A percentile compares a stretch with the other conserved stretches of the same genome.
Conservation (phyloP, 176 grass and related monocot species). For the Eragrostis curvula region DNA sequence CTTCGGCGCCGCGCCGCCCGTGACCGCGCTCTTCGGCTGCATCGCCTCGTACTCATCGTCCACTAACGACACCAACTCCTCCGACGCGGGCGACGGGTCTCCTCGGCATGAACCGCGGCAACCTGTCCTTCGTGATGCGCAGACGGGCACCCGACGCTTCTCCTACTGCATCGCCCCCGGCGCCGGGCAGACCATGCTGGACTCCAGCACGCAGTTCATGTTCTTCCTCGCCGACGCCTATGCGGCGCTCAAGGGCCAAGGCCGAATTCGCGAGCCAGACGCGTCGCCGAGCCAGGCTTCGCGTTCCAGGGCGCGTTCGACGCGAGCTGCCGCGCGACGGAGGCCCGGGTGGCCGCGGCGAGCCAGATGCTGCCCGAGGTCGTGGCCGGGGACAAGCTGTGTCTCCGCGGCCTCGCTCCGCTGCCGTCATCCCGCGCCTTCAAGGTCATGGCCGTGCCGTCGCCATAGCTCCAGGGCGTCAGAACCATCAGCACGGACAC, state of each 20-base stretch:
- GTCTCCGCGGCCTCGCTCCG: too few relatives aligned
- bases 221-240: constrained; percentile 82
- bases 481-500: too few relatives aligned
- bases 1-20: constrained; percentile 24
- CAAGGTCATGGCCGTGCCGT: too few relatives aligned
- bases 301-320: constrained; percentile 90
- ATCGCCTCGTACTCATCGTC: constrained; percentile 61
- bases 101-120: constrained; percentile 85
- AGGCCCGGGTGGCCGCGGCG: constrained; percentile 2
- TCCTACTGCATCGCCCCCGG: constrained; percentile 73
- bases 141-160: constrained; percentile 66
- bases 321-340: constrained; percentile 67
- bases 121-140: constrained; percentile 82
- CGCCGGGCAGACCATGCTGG: constrained; percentile 85
- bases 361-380: constrained; percentile 48
- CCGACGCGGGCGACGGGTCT: constrained; percentile 46
- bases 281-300: constrained; percentile 59
- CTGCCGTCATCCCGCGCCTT: too few relatives aligned
- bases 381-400: constrained; percentile 64
- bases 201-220: constrained; percentile 87
- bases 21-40: constrained; percentile 68
- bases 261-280: constrained; percentile 65
- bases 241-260: constrained; percentile 55
- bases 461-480: too few relatives aligned
- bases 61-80: not conserved